Evolutionary conservation across 2,329 filamentous ascomycete genomes (phyloP).

Genomic region (Phyllosticta paracitricarpa): DNA sequence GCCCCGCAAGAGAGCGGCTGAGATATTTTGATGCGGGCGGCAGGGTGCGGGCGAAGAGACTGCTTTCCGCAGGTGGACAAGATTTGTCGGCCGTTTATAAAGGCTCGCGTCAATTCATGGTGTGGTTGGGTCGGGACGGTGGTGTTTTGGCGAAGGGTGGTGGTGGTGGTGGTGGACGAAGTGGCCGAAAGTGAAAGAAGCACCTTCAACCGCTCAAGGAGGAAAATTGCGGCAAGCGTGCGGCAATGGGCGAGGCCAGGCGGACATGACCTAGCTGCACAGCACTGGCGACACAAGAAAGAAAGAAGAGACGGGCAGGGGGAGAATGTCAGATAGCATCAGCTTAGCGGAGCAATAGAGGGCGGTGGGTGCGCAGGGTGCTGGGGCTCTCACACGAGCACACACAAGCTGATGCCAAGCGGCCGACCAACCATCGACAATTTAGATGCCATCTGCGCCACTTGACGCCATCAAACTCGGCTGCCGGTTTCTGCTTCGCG

Average conservation of each 20-base stretch:
- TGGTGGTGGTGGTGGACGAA: neutral
- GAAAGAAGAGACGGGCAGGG: neutral
- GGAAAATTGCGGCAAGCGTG: neutral
- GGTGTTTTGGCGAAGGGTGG: neutral
- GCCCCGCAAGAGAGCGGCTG: neutral
- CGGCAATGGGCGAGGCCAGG: neutral
- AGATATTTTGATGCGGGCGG: neutral
- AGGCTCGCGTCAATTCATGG: neutral
- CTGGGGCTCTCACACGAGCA: neutral
- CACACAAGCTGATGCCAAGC: neutral
- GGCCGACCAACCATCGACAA: neutral
- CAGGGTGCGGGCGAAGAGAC: neutral
- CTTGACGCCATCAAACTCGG: neutral
- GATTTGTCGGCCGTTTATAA: neutral
- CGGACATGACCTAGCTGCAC: neutral
- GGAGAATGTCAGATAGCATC: neutral
- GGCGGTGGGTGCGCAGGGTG: slow-evolving; percentile 6
- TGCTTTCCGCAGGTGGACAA: neutral
- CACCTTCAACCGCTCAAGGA: neutral
- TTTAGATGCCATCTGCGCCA: neutral
- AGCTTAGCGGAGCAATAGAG: neutral
- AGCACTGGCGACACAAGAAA: neutral
- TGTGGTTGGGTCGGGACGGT: neutral
- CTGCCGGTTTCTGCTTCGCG: neutral
- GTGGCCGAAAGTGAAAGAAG: neutral